Percentiles rank a stretch among this genome's conserved stretches.
phyloP scores from a whole-genome alignment of 2,329 filamentous ascomycete species.

The Dactylonectria estremocensis region DNA sequence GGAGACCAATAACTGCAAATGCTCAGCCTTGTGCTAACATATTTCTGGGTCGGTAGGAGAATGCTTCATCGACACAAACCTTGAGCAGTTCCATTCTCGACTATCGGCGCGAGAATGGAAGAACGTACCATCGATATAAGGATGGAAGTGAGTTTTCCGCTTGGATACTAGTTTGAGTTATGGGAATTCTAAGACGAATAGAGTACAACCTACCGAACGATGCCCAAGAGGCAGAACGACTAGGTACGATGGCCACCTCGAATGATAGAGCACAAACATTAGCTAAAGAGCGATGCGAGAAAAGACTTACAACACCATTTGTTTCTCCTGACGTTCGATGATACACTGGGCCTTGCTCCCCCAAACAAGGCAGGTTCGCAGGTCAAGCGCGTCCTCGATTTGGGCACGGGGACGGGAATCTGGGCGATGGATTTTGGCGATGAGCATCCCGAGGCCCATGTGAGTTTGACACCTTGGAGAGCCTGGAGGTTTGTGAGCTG shows the following conservation, averaged over 20 bases:
- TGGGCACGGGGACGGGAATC: constrained; percentile 29
- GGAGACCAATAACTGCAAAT: neutral
- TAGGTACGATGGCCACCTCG: neutral
- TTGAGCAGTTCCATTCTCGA: constrained; percentile 22
- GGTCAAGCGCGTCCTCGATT: constrained; percentile 17
- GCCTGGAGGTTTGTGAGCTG: neutral
- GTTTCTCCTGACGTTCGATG: constrained; percentile 18
- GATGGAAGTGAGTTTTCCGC: constrained; percentile 7
- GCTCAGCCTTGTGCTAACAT: neutral
- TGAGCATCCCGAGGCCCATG: constrained; percentile 24
- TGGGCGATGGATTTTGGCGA: constrained; percentile 32
- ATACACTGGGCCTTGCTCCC: constrained; percentile 10
- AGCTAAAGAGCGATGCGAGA: neutral
- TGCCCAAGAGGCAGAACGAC: constrained; percentile 2
- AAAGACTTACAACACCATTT: constrained; percentile 25
- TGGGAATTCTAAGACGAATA: neutral
- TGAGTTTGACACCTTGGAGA: neutral
- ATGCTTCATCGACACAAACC: constrained; percentile 11
- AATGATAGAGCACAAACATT: neutral
- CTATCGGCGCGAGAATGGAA: constrained; percentile 25
- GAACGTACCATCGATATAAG: constrained; percentile 22
- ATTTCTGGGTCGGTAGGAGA: neutral
- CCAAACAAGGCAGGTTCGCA: neutral
- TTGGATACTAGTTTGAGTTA: neutral
- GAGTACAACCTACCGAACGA: constrained; percentile 14